Evolutionary conservation across 2,329 filamentous ascomycete species (phyloP), one percentile per base, ranked within the genome.

Genomic region (Aspergillus vadensis): DNA sequence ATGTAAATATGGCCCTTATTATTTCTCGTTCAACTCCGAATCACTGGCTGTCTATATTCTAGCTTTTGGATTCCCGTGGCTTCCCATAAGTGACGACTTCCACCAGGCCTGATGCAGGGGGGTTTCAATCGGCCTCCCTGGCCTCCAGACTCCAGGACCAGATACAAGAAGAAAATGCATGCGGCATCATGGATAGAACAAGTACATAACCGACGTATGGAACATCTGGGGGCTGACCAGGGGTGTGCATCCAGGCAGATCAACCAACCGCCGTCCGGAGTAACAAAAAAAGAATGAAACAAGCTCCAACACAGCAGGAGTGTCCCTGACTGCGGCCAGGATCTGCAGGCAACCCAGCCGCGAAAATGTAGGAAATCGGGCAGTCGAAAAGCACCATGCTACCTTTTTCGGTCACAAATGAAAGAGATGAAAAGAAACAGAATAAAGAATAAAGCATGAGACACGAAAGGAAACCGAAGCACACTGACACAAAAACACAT

Each of bases 1-100:
- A 50, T 32, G 25, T 25, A 27, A 50, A 30, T 30, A 50, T 50
- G 23, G 47, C 53, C 62, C 53, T 51, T 58, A 58, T 43, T 62
- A 44, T 44, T 58, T 62, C 52, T 58, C 25, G 27, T 55, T 58
- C 19, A 48, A 58, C 39, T 57, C 56, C 54, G 55, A 62, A 60
- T 51, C 57, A 63, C 47, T 43, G 39, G 52, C 52, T 60, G 58
- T 67, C 65, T 66, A 67, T 68, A 63, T 59, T 67, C 63, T 67
- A 68, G 59, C 59, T 64, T 66, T 66, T 67, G 53, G 51, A 49
- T 43, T 55, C 49, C 58, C 57, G 55, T 41, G 57, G 38, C 30
- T 59, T 57, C 54, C 58, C 61, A 49, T 53, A 56, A 48, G 36
- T 59, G 43, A 60, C 52, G 12, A 39, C 32, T 30, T 44, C 39